Percentiles rank a stretch among this genome's conserved stretches.
Evolutionary conservation across 805 yeast species (phyloP).

Genomic region (Ogataea trehalophila): DNA sequence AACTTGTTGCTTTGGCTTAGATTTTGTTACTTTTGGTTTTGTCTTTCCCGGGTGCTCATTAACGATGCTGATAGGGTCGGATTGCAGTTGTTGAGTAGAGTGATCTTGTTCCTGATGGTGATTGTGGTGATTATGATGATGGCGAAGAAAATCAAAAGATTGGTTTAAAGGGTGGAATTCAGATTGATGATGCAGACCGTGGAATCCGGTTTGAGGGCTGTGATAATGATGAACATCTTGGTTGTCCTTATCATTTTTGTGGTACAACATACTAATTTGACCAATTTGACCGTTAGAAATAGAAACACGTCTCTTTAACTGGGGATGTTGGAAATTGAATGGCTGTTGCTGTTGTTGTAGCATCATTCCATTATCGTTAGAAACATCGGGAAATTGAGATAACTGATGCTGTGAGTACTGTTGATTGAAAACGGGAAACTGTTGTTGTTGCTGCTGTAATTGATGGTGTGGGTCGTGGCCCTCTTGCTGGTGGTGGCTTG

Average conservation of each 20-base stretch:
- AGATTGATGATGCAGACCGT: neutral
- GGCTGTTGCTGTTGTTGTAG: neutral
- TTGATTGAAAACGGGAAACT: neutral
- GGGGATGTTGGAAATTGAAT: conserved; percentile 11
- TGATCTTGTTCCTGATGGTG: too few species aligned
- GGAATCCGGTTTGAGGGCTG: too few species aligned
- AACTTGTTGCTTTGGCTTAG: too few species aligned
- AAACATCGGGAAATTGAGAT: neutral
- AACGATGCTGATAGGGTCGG: too few species aligned
- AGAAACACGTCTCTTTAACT: conserved; percentile 60
- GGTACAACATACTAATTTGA: conserved; percentile 44
- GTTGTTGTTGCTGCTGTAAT: neutral
- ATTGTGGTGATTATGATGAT: too few species aligned
- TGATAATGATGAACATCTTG: neutral
- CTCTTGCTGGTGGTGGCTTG: too few species aligned
- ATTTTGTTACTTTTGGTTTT: too few species aligned
- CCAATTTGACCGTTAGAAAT: conserved; percentile 84
- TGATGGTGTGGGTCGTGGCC: neutral
- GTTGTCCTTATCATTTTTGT: conserved; percentile 8
- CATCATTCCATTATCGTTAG: neutral
- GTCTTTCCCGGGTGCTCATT: too few species aligned
- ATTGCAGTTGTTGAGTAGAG: too few species aligned
- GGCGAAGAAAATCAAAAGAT: too few species aligned
- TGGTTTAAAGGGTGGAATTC: too few species aligned
- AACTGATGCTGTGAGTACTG: neutral